phyloP scores from a whole-genome alignment of 805 yeast genomes.

The Spathaspora gorwiae region DNA sequence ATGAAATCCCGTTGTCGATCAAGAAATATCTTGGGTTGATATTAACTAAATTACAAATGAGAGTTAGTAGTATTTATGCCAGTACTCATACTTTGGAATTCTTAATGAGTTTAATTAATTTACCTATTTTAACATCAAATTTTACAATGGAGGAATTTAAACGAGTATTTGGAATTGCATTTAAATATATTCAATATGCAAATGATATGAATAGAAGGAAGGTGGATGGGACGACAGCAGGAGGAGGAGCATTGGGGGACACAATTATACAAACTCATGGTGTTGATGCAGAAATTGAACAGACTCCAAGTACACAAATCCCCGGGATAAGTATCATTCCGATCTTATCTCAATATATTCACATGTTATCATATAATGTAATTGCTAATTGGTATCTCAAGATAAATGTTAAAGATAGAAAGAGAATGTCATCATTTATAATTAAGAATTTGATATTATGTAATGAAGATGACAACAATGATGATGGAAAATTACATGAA shows the following conservation, averaged over 20 bases:
- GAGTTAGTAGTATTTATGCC: conserved; percentile 65
- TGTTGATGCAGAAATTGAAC: conserved; percentile 48
- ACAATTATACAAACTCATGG: conserved; percentile 30
- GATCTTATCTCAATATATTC: conserved; percentile 54
- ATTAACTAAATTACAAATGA: conserved; percentile 67
- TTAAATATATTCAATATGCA: conserved; percentile 71
- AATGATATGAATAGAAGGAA: conserved; percentile 40
- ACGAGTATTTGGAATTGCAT: conserved; percentile 78
- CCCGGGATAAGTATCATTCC: conserved; percentile 35
- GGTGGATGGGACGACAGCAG: conserved; percentile 7
- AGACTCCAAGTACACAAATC: conserved; percentile 48
- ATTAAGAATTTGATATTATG: conserved; percentile 48
- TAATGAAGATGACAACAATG: conserved; percentile 13
- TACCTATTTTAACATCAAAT: conserved; percentile 64
- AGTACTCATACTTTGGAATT: conserved; percentile 75
- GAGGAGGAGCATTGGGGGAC: conserved; percentile 8
- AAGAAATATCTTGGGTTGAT: conserved; percentile 66
- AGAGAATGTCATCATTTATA: conserved; percentile 57
- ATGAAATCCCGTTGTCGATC: conserved; percentile 71
- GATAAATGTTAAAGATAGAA: conserved; percentile 55
- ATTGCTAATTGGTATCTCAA: conserved; percentile 70
- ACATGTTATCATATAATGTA: conserved; percentile 61
- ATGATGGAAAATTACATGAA: conserved; percentile 34
- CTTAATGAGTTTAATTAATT: conserved; percentile 57
- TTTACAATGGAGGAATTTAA: conserved; percentile 74